A percentile compares a stretch with the other conserved stretches of the same genome.
Evolutionary conservation across 2,329 filamentous ascomycete genomes (phyloP).

Genomic region (Colletotrichum gloeosporioides): DNA sequence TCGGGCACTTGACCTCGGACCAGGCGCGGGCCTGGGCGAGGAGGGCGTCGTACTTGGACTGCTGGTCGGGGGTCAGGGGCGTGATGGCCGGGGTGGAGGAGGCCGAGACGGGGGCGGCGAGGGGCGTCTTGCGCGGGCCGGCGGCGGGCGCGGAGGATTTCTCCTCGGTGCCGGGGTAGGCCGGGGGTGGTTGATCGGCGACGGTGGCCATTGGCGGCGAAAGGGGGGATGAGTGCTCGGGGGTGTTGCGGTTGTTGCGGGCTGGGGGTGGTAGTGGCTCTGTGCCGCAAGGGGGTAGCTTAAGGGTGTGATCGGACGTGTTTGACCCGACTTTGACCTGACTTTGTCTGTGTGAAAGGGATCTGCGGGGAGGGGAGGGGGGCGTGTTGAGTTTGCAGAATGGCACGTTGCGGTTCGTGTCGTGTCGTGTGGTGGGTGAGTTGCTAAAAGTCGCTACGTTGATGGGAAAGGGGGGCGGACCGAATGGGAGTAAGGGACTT

Average conservation of each 20-base stretch:
- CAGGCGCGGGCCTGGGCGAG: constrained; percentile 74
- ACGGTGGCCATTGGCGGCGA: constrained; percentile 8
- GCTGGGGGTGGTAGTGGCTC: not conserved
- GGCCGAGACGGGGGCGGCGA: constrained; percentile 60
- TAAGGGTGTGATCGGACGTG: not conserved
- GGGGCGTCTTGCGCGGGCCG: constrained; percentile 54
- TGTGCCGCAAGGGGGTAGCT: not conserved
- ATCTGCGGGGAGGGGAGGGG: not conserved
- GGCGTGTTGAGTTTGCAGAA: not conserved
- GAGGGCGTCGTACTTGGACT: constrained; percentile 80
- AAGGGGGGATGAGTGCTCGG: not conserved
- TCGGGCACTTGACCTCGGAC: constrained; percentile 63
- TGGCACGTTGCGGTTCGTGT: not conserved
- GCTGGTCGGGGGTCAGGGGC: constrained; percentile 76
- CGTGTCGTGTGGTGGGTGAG: not conserved
- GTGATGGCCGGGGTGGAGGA: constrained; percentile 62
- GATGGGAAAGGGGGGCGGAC: not conserved
- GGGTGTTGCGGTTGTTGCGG: not conserved
- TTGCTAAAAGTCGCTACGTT: not conserved
- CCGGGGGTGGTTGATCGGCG: constrained; percentile 11
- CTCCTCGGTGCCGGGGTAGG: constrained; percentile 1
- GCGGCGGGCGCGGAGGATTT: not conserved
- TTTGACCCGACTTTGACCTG: not conserved
- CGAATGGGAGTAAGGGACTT: not conserved
- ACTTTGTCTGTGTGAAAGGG: not conserved